Base-by-base conservation (phyloP, 1,284 basidiomycete species). In the Apiotrichum porosum region DNA sequence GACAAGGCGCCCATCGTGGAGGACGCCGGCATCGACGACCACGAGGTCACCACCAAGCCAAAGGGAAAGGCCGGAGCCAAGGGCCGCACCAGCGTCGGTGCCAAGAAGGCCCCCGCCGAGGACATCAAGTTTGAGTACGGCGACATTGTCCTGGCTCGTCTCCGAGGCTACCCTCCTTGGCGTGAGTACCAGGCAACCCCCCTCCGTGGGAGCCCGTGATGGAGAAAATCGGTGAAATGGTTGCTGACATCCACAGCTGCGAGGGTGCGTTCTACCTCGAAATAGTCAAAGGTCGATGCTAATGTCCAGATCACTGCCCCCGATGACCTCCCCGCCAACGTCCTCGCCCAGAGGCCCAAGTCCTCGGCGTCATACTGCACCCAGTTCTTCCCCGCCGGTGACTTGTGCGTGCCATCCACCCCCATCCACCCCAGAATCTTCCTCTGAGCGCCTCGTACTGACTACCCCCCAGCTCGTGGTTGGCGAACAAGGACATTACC, bases 131-230 rank as follows among this genome's bases (percentile, higher is more conserved):
- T 43, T 45, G 74, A 77, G 31, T 60, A 78, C 47, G 80, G 86
- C 66, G 91, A 95, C 69, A 79, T 91, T 61, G 91, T 97, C 28
- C 81, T 97, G 51, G 90, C 83, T 33, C 92, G 95, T 77, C 78
- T 98, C 66, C 88, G 88, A 75, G 93, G 94, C 14, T 97, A 80
- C 76, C 90, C 94, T 13, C 80, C 86, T 24, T 97, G 93, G 93
- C 72, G 72, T 74, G 60, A 72, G 72, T 69, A 1, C 26, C 26
- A 28, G 6, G 26, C 26, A n/a, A n/a, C n/a, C n/a, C n/a, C n/a
- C n/a, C n/a, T n/a, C n/a, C n/a, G n/a, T n/a, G n/a, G n/a, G n/a
- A n/a, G n/a, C n/a, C n/a, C n/a, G n/a, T n/a, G n/a, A n/a, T n/a
- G 3, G 18, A 19, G 23, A 33, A 14, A 6, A 8, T 26, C 17